Conservation (phyloP, 768 basidiomycete genomes). For the Mycena leptocephala region DNA sequence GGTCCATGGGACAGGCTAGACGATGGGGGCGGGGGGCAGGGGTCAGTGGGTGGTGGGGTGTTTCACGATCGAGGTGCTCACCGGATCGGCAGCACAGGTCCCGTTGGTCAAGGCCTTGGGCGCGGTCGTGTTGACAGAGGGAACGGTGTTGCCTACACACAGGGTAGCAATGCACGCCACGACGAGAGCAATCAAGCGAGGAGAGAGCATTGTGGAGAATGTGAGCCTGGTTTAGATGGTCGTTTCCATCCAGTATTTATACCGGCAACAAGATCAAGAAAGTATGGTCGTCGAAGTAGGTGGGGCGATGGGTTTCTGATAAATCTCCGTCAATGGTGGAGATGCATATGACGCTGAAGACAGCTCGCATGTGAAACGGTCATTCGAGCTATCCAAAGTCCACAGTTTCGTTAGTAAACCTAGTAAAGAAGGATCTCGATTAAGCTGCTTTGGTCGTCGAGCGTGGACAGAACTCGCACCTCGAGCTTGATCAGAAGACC, state of each 20-base stretch:
- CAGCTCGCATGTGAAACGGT: too few species aligned
- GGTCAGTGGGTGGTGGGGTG: not conserved
- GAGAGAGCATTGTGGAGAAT: not conserved
- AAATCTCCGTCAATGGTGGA: not conserved
- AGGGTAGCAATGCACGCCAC: not conserved
- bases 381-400: too few species aligned
- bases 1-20: not conserved
- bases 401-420: too few species aligned
- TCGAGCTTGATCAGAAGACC: too few species aligned
- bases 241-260: not conserved
- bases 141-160: not conserved
- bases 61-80: not conserved
- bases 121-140: not conserved
- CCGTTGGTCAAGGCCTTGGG: not conserved
- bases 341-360: not conserved
- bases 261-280: not conserved
- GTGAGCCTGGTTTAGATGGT: not conserved
- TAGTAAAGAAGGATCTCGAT: too few species aligned
- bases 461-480: too few species aligned
- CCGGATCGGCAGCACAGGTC: not conserved
- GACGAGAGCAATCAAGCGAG: not conserved
- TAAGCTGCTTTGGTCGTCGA: too few species aligned
- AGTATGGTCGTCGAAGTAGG: not conserved
- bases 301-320: not conserved
- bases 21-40: too few species aligned